A percentile compares a stretch with the other conserved stretches of the same genome.
These are phyloP conservation scores for Sonneratia alba DNA, from an alignment of 345 rosid genomes.

Conservation along the genomic window DNA sequence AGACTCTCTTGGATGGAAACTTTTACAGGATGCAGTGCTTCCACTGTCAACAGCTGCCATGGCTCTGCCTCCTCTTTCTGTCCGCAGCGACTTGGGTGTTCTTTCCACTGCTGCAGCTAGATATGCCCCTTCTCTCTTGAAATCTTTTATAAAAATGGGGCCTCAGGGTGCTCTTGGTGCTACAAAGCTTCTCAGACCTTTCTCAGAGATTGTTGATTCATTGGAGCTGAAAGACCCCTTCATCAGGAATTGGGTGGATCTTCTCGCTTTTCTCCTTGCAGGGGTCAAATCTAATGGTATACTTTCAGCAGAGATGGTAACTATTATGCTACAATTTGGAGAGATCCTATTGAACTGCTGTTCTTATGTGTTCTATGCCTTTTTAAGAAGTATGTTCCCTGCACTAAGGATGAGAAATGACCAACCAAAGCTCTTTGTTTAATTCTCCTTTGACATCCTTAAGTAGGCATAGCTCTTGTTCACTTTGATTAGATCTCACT, in stretches of 20 bases:
- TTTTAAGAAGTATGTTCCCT: neutral
- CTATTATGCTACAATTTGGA: slow-evolving; percentile 7
- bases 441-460: neutral
- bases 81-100: slow-evolving; percentile 79
- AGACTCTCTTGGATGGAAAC: slow-evolving; percentile 7
- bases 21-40: slow-evolving; percentile 75
- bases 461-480: neutral
- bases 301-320: slow-evolving; percentile 99
- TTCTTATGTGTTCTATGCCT: neutral
- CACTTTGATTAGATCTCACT: neutral
- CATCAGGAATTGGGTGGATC: slow-evolving; percentile 86
- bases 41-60: slow-evolving; percentile 82
- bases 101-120: slow-evolving; percentile 82
- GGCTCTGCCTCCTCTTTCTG: slow-evolving; percentile 87
- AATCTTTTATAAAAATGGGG: slow-evolving; percentile 77
- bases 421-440: neutral
- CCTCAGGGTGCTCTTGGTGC: slow-evolving; percentile 78
- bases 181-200: slow-evolving; percentile 80
- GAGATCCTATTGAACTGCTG: neutral
- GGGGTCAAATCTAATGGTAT: slow-evolving; percentile 96
- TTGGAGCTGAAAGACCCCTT: slow-evolving; percentile 72
- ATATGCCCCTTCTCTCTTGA: slow-evolving; percentile 77
- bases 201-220: slow-evolving; percentile 74
- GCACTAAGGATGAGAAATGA: neutral
- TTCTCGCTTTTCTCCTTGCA: slow-evolving; percentile 87